Conservation (phyloP, 257 asterid species). For the Scutellaria minor region DNA sequence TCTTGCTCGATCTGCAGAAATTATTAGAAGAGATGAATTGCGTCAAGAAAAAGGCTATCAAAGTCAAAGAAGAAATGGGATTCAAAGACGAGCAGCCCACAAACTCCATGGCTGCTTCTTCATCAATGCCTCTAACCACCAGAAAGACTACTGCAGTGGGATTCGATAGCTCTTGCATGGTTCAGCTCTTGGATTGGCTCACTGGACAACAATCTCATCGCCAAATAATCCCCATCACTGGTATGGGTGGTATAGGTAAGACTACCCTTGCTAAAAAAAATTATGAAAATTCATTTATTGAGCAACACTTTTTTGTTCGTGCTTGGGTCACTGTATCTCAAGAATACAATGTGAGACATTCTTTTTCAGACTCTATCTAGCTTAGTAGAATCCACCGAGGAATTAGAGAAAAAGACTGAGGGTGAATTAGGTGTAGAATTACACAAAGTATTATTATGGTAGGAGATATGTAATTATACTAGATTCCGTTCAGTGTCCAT, state of each 20-base stretch:
- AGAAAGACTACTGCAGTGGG: not conserved
- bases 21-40: not conserved
- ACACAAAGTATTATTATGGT: slow-evolving; percentile 10
- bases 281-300: not conserved
- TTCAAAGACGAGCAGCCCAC: not conserved
- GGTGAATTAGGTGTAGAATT: not conserved
- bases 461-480: slow-evolving; percentile 2
- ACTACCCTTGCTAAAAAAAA: not conserved
- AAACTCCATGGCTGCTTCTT: not conserved
- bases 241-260: slow-evolving; percentile 5
- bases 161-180: not conserved
- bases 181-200: slow-evolving; percentile 13
- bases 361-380: not conserved
- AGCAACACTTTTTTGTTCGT: not conserved
- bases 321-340: slow-evolving; percentile 7
- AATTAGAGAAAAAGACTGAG: not conserved
- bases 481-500: too few relatives aligned
- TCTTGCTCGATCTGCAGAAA: not conserved
- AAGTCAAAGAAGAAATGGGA: not conserved
- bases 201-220: not conserved
- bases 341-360: not conserved
- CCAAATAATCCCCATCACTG: slow-evolving; percentile 4
- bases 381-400: not conserved
- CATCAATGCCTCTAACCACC: not conserved
- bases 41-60: not conserved